phyloP scores from a whole-genome alignment of 441 rosid genomes.

The Pelargonium cotyledonis region DNA sequence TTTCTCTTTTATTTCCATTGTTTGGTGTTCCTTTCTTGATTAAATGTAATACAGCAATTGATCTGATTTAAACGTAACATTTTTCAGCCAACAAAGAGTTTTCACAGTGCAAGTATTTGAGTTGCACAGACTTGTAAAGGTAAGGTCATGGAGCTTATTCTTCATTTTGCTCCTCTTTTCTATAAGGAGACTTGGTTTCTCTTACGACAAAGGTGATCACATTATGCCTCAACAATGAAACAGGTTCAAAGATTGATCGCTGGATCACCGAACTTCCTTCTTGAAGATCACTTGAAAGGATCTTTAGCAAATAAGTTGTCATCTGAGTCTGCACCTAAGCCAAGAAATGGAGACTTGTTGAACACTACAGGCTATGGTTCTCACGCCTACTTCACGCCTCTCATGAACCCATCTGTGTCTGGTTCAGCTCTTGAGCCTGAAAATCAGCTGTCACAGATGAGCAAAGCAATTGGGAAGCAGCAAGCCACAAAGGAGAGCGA shows the following conservation, averaged over 20 bases:
- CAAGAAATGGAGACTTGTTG: slow-evolving; percentile 28
- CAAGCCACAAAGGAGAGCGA: slow-evolving; percentile 41
- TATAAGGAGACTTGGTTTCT: background rate
- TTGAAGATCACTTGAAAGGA: slow-evolving; percentile 42
- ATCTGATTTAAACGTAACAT: background rate
- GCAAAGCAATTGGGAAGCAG: slow-evolving; percentile 34
- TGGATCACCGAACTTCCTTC: slow-evolving; percentile 32
- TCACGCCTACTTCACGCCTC: slow-evolving; percentile 52
- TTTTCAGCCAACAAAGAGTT: slow-evolving; percentile 29
- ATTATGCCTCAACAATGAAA: slow-evolving; percentile 9
- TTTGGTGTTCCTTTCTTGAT: background rate
- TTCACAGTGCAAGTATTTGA: slow-evolving; percentile 55
- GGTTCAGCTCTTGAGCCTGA: slow-evolving; percentile 40
- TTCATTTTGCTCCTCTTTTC: too few relatives aligned
- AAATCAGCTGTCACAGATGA: slow-evolving; percentile 36
- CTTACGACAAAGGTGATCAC: background rate
- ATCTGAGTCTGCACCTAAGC: slow-evolving; percentile 20
- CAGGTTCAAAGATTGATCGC: slow-evolving; percentile 63
- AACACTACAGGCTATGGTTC: slow-evolving; percentile 28
- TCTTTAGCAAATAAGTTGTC: slow-evolving; percentile 37
- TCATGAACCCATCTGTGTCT: slow-evolving; percentile 35
- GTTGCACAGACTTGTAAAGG: slow-evolving; percentile 79
- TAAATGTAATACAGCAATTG: background rate
- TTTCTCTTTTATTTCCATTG: background rate
- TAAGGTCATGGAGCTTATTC: slow-evolving; percentile 24